A percentile compares a stretch with the other conserved stretches of the same genome.
These are phyloP conservation scores for Phytophthora citrophthora DNA, from an alignment of 352 stramenopile species.

Conservation along the genomic window DNA sequence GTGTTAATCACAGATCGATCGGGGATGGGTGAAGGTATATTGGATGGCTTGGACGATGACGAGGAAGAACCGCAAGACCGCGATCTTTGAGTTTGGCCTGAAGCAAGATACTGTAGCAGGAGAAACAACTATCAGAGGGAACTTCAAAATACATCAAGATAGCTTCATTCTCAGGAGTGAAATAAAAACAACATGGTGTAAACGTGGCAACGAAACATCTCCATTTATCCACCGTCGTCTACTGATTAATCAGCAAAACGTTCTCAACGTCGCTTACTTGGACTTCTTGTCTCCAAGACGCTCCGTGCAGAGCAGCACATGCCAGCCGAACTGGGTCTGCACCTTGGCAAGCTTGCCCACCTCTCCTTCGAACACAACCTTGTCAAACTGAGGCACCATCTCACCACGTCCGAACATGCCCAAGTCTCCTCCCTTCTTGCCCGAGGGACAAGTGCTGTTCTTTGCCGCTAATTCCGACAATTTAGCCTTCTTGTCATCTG, in stretches of 20 bases:
- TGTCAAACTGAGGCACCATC: slow-evolving; percentile 84
- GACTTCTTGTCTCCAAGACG: slow-evolving; percentile 57
- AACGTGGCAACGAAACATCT: background rate
- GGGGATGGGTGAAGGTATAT: slow-evolving; percentile 44
- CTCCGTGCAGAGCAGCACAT: slow-evolving; percentile 76
- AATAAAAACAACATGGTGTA: too few relatives aligned
- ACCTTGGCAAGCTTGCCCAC: slow-evolving; percentile 68
- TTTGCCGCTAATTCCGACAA: slow-evolving; percentile 58
- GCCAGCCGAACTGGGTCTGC: slow-evolving; percentile 79
- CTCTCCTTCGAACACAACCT: slow-evolving; percentile 63
- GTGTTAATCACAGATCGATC: slow-evolving; percentile 73
- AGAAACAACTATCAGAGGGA: too few relatives aligned
- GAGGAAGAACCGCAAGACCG: slow-evolving; percentile 21
- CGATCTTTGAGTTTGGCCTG: slow-evolving; percentile 15
- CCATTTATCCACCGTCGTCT: background rate
- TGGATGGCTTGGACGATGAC: slow-evolving; percentile 28
- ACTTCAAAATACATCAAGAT: too few relatives aligned
- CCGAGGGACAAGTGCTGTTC: slow-evolving; percentile 66
- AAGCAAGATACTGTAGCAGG: too few relatives aligned
- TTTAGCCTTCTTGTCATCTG: slow-evolving; percentile 57
- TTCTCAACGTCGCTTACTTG: slow-evolving; percentile 20
- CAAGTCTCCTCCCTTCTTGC: slow-evolving; percentile 67
- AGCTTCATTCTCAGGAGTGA: too few relatives aligned
- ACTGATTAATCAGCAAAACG: too few relatives aligned
- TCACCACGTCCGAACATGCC: slow-evolving; percentile 71